Evolutionary conservation across 179 eudicot genomes (phyloP).

Genomic region (Nepenthes alata): DNA sequence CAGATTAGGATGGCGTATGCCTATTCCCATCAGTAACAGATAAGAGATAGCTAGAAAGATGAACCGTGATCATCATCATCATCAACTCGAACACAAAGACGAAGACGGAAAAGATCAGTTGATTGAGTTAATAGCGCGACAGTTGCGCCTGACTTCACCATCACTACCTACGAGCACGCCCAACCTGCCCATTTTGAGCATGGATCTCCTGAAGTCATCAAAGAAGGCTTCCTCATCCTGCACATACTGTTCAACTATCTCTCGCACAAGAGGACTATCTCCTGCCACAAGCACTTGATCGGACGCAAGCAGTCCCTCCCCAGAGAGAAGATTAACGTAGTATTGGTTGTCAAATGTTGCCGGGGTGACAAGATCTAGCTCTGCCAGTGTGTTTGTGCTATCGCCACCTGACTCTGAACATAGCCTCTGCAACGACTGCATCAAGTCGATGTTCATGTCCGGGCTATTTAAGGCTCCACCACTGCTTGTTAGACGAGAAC

Average conservation of each 20-base stretch:
- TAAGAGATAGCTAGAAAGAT: too few species aligned
- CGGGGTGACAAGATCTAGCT: conserved; percentile 56
- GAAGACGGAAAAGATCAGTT: not conserved
- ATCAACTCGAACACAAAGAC: too few species aligned
- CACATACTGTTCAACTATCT: conserved; percentile 31
- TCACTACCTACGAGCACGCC: conserved; percentile 15
- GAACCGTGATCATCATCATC: too few species aligned
- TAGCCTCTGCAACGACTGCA: conserved; percentile 46
- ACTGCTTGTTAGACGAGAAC: conserved; percentile 35
- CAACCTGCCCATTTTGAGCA: conserved; percentile 60
- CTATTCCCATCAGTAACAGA: too few species aligned
- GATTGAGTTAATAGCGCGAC: conserved; percentile 31
- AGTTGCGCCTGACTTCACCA: conserved; percentile 55
- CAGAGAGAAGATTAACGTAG: conserved; percentile 57
- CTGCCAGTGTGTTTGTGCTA: conserved; percentile 27
- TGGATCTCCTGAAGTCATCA: conserved; percentile 41
- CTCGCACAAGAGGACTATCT: conserved; percentile 22
- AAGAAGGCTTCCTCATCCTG: conserved; percentile 32
- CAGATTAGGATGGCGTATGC: too few species aligned
- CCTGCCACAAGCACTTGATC: conserved; percentile 54
- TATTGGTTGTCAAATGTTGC: conserved; percentile 67
- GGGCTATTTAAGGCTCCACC: not conserved
- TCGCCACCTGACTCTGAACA: conserved; percentile 29
- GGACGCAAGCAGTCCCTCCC: conserved; percentile 59
- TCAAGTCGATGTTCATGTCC: conserved; percentile 32